Conservation (phyloP, 75 land plant genomes). For the Adiantum capillusveneris region DNA sequence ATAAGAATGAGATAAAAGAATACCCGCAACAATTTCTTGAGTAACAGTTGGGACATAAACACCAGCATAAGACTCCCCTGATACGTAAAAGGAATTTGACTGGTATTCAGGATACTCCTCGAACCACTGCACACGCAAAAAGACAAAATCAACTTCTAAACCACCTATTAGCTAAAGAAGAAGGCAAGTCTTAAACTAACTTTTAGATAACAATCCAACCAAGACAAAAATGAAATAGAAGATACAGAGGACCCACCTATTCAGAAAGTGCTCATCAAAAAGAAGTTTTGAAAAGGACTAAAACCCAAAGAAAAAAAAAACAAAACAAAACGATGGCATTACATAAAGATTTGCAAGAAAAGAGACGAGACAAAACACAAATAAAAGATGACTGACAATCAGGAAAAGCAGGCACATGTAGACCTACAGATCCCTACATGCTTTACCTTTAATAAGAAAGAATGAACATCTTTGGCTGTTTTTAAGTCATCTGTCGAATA, state of each 20-base stretch:
- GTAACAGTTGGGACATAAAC: slow-evolving; percentile 81
- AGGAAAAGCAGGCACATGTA: neutral
- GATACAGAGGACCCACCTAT: no score
- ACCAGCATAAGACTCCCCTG: slow-evolving; percentile 95
- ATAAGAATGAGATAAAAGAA: slow-evolving; percentile 9
- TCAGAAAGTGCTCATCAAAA: no score
- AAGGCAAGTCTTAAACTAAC: no score
- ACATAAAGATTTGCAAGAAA: no score
- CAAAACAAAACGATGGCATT: no score
- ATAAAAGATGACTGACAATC: neutral
- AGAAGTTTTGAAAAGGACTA: no score
- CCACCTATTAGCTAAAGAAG: no score
- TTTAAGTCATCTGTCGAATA: slow-evolving; percentile 69
- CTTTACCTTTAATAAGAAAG: slow-evolving; percentile 65
- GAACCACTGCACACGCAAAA: slow-evolving; percentile 58
- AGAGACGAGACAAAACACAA: neutral
- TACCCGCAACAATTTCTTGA: slow-evolving; percentile 63
- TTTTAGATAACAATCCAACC: no score
- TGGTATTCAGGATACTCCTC: slow-evolving; percentile 64
- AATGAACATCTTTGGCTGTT: slow-evolving; percentile 73
- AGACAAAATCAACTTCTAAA: no score
- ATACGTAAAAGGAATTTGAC: slow-evolving; percentile 62
- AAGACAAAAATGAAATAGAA: no score
- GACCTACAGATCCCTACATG: neutral
- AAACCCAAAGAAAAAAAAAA: no score